Evolutionary conservation across 257 asterid species (phyloP), one percentile per base, ranked within the genome.

Genomic region (Ajuga chamaepitys): DNA sequence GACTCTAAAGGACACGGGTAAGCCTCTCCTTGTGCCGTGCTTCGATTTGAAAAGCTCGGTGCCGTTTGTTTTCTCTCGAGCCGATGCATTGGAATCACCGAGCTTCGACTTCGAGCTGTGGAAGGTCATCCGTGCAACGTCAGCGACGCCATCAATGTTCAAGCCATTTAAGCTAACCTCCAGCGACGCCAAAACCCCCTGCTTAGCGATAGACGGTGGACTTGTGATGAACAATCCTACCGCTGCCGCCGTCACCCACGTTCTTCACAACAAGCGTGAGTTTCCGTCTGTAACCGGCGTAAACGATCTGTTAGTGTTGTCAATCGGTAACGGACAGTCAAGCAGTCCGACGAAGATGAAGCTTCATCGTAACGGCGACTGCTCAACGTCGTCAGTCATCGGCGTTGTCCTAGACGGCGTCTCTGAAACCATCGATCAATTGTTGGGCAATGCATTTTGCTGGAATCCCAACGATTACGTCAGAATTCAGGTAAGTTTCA

Each of bases 191-290:
- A 89, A 81, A 68, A 90, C 91, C 61, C 69, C 91, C 0, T 89
- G 97, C 67, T 35, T 83, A 57, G 99, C 96, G 7, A 82, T 94
- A 5, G 99, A 88, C 75, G 99, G 99, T 48, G 99, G 97, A 7
- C 81, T 94, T 2, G 97, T 86, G 66, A 94, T 94, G 99, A 94
- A 88, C 80, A 94, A 94, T 60, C 99, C 99, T 0, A 76, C 99
- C 2, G 95, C 97, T 1, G 97, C 99, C 25, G 99, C 99, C 44
- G 88, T 90, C 20, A 94, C 97, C 45, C 99, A 94, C 77, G 99
- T 89, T 9, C 66, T 94, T 56, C 96, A 94, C 75, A 94, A 94
- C 73, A 94, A 94, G 76, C 87, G 95, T 0, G 97, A 94, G 56
- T 94, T 94, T 35, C 97, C 97, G 37, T 44, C 87, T 37, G 97